Base-by-base conservation (phyloP, 2,329 filamentous ascomycete genomes). In the Lecanoromycetidae sp. region DNA sequence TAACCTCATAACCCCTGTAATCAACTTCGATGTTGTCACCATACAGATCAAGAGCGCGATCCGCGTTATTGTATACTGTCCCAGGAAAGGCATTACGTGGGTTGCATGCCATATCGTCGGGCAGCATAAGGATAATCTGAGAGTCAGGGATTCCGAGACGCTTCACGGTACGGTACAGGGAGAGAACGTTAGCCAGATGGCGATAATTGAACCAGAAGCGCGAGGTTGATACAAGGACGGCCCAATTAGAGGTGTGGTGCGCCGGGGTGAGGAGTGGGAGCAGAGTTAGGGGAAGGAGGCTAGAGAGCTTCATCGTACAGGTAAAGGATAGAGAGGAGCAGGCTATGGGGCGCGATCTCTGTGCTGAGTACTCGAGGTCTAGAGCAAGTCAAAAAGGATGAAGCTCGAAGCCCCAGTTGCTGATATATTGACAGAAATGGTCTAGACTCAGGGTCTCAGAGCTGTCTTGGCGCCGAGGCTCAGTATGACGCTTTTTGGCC, bases 131-230 rank as follows among this genome's bases (percentile, higher is more conserved):
- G 63, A 98, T 96, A 67, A 98, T 98, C 64, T 98, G 91, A 43
- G 87, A 94, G 67, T 98, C 91, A 29, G 91, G 91, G 51, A 98
- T 98, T 39, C 91, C 91, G 30, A 98, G 80, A 10, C 91, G 85
- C 71, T 98, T 98, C 54, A 98, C 91, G 48, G 91, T 98, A 49
- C 91, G 86, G 69, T 98, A 98, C 54, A 98, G 80, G 50, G 90
- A 95, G 52, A 98, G 79, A 15, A 94, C 91, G 69, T 98, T 98
- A 65, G 91, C 88, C 44, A 98, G 82, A 66, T 98, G 91, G 49
- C 91, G 84, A 68, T 98, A 98, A 70, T 98, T 98, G 79, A 98
- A 98, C 91, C 91, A 98, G 74, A 98, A 98, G 45, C 91, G 84
- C 44, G 91, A 98, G 5, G 91, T 98, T 55, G 85, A 91, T 50